Percentiles rank a stretch among this genome's conserved stretches.
Conservation (phyloP, 805 yeast species). For the Wickerhamiella vanderwaltii region DNA sequence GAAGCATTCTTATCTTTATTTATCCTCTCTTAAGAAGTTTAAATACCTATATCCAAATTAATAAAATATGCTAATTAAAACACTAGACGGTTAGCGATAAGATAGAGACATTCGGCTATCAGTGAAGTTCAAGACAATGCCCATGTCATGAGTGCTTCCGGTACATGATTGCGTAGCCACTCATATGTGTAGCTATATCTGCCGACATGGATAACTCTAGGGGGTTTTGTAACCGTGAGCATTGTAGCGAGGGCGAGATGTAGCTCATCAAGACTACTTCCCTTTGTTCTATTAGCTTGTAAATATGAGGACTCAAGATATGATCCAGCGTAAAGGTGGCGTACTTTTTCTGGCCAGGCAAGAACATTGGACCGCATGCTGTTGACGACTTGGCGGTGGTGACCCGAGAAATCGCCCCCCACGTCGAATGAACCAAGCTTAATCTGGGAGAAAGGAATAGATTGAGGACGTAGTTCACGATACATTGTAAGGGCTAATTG, state of each 20-base stretch:
- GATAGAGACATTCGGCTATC: no score
- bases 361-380: slow-evolving; percentile 31
- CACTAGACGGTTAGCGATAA: no score
- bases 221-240: slow-evolving; percentile 21
- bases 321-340: slow-evolving; percentile 28
- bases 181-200: slow-evolving; percentile 26
- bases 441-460: slow-evolving; percentile 34
- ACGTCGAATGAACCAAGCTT: slow-evolving; percentile 38
- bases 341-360: slow-evolving; percentile 32
- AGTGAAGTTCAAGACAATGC: slow-evolving; percentile 8
- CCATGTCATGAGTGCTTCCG: slow-evolving; percentile 24
- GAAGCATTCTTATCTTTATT: no score
- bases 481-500: slow-evolving; percentile 31
- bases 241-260: slow-evolving; percentile 26
- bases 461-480: slow-evolving; percentile 35
- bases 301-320: slow-evolving; percentile 26
- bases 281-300: slow-evolving; percentile 24
- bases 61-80: no score
- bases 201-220: slow-evolving; percentile 27
- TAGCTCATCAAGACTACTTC: slow-evolving; percentile 24
- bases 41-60: no score
- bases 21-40: no score
- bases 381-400: slow-evolving; percentile 24
- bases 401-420: slow-evolving; percentile 22
- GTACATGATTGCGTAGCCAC: slow-evolving; percentile 20